These are phyloP conservation scores for Candida xiaguanensis DNA, from an alignment of 805 yeast species.

Conservation along the genomic window DNA sequence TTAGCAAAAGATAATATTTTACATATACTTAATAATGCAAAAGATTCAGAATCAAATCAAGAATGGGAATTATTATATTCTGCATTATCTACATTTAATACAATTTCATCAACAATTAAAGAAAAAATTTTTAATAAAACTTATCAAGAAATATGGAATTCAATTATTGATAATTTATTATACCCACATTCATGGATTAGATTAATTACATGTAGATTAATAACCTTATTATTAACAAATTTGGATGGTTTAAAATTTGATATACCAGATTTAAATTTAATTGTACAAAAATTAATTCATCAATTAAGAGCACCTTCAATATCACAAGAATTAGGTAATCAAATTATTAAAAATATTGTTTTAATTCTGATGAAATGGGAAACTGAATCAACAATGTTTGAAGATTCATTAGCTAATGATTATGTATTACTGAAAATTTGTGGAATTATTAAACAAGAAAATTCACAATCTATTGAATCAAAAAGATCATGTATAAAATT, in stretches of 20 bases:
- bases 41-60: slow-evolving; percentile 31
- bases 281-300: slow-evolving; percentile 65
- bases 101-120: slow-evolving; percentile 37
- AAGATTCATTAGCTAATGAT: slow-evolving; percentile 37
- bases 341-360: slow-evolving; percentile 65
- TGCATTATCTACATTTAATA: slow-evolving; percentile 50
- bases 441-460: slow-evolving; percentile 61
- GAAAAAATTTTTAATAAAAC: slow-evolving; percentile 21
- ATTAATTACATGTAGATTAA: slow-evolving; percentile 56
- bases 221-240: slow-evolving; percentile 49
- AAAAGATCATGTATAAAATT: slow-evolving; percentile 70
- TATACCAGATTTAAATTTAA: slow-evolving; percentile 58
- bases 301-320: slow-evolving; percentile 80
- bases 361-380: slow-evolving; percentile 63
- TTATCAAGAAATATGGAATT: slow-evolving; percentile 46
- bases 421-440: slow-evolving; percentile 66
- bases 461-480: slow-evolving; percentile 49
- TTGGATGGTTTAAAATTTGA: slow-evolving; percentile 31
- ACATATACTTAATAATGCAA: slow-evolving; percentile 21
- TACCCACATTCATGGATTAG: slow-evolving; percentile 95
- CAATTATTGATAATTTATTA: slow-evolving; percentile 52
- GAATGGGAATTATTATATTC: slow-evolving; percentile 81
- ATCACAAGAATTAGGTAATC: slow-evolving; percentile 57
- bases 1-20: slow-evolving; percentile 24
- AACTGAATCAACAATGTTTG: slow-evolving; percentile 14